Evolutionary conservation across 2,329 filamentous ascomycete genomes (phyloP).

Genomic region (Cordyceps militaris): DNA sequence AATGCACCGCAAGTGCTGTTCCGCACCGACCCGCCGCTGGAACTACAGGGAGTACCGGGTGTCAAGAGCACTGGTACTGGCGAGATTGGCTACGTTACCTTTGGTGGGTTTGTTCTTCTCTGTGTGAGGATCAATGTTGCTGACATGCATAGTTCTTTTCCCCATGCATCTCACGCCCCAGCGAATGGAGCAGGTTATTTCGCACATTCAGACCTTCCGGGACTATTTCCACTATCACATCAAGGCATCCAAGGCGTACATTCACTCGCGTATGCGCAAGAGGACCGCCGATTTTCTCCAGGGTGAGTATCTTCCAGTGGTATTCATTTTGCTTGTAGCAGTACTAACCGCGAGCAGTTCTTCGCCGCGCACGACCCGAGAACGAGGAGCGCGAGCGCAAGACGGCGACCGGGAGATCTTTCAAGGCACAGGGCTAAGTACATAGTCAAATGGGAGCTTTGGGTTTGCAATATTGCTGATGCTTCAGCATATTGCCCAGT

Average conservation of each 20-base stretch:
- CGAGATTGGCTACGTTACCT: constrained; percentile 95
- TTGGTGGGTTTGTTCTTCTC: constrained; percentile 54
- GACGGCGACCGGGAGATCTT: constrained; percentile 93
- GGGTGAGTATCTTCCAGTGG: constrained; percentile 49
- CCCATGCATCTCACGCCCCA: constrained; percentile 88
- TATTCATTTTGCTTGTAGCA: neutral
- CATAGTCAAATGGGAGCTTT: constrained; percentile 5
- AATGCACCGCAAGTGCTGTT: constrained; percentile 98
- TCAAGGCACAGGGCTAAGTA: constrained; percentile 50
- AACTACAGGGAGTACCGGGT: constrained; percentile 82
- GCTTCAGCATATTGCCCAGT: neutral
- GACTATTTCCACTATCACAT: constrained; percentile 99
- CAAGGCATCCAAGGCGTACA: constrained; percentile 98
- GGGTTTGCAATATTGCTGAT: neutral
- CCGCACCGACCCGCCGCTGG: constrained; percentile 86
- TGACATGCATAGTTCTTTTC: constrained; percentile 66
- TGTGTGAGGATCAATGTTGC: neutral
- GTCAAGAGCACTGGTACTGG: constrained; percentile 67
- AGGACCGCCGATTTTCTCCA: constrained; percentile 97
- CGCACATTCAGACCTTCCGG: constrained; percentile 98
- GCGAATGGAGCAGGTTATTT: constrained; percentile 90
- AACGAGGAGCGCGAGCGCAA: constrained; percentile 96
- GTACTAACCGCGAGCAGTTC: constrained; percentile 48
- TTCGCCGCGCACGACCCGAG: constrained; percentile 90
- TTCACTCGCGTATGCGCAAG: constrained; percentile 96